Evolutionary conservation across 345 rosid species (phyloP).

Genomic region (Kandelia obovata): DNA sequence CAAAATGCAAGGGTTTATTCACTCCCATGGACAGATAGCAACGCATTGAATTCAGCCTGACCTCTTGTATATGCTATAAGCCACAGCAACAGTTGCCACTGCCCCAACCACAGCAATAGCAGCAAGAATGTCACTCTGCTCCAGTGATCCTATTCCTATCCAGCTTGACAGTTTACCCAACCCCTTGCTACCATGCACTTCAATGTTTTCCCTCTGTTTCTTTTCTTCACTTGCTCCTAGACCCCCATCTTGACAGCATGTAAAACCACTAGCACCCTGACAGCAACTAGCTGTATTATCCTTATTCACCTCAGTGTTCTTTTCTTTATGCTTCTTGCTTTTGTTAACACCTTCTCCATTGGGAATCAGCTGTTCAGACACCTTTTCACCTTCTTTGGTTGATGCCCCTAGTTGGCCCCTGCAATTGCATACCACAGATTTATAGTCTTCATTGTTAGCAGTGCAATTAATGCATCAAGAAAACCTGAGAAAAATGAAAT

Average conservation of each 20-base stretch:
- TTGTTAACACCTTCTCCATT: conserved; percentile 32
- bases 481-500: background rate
- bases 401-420: conserved; percentile 75
- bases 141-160: conserved; percentile 46
- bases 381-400: conserved; percentile 36
- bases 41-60: background rate
- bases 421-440: conserved; percentile 22
- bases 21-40: background rate
- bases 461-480: background rate
- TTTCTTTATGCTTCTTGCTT: conserved; percentile 36
- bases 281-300: conserved; percentile 56
- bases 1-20: background rate
- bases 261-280: conserved; percentile 59
- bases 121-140: conserved; percentile 52
- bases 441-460: background rate
- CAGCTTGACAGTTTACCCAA: conserved; percentile 32
- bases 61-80: conserved; percentile 36
- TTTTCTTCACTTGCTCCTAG: conserved; percentile 27
- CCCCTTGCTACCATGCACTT: conserved; percentile 28
- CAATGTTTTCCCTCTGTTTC: conserved; percentile 15
- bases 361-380: conserved; percentile 35
- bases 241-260: conserved; percentile 68
- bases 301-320: conserved; percentile 20
- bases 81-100: conserved; percentile 60
- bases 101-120: conserved; percentile 70